phyloP scores from a whole-genome alignment of 441 rosid species.

The Syzygium syzygioides region DNA sequence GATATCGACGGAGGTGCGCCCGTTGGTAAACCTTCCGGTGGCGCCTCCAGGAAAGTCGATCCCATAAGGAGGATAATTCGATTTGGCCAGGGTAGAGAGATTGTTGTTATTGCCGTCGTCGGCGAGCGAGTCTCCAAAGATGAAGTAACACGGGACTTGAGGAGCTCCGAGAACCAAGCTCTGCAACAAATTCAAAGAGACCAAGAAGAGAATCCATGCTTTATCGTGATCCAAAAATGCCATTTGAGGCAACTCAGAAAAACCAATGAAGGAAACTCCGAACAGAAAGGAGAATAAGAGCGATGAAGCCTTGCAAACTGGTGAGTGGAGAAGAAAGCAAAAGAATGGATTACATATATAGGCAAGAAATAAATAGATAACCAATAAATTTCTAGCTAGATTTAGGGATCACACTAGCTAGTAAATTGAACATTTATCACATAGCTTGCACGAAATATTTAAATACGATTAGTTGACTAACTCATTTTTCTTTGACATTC shows the following conservation, averaged over 20 bases:
- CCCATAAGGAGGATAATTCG: neutral
- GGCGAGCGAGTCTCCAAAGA: neutral
- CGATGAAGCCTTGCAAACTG: neutral
- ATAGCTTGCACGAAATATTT: neutral
- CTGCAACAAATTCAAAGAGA: neutral
- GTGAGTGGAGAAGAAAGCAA: neutral
- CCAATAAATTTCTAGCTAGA: neutral
- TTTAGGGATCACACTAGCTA: neutral
- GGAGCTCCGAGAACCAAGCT: neutral
- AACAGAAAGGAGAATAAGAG: neutral
- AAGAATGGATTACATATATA: neutral
- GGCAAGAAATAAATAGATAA: neutral
- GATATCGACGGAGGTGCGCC: neutral
- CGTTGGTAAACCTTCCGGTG: neutral
- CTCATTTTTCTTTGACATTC: neutral
- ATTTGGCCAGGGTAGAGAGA: neutral
- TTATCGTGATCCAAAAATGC: neutral
- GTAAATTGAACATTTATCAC: neutral
- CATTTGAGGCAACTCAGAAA: neutral
- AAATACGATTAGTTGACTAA: neutral
- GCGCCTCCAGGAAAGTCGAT: neutral
- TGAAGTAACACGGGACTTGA: slow-evolving; percentile 10
- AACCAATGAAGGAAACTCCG: neutral
- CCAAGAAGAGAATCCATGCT: neutral
- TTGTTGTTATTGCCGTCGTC: neutral